Base-by-base conservation (phyloP, 352 stramenopile species). In the Phytophthora fragariae region DNA sequence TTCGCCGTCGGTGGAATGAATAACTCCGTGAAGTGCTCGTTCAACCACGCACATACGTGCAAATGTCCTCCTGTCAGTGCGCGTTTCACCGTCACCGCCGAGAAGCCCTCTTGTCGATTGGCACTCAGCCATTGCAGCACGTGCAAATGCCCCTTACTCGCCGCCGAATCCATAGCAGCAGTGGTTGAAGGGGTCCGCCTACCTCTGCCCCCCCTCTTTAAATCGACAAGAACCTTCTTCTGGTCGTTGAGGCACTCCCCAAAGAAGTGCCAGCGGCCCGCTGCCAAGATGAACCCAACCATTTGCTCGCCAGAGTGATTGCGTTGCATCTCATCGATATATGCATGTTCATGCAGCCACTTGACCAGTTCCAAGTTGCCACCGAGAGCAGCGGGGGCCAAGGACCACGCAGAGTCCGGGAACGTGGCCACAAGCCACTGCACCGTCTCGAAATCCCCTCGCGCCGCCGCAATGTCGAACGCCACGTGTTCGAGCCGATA, bases 41-140 rank as follows among this genome's bases (percentile, higher is more conserved):
- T 24, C 15, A 77, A 35, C 58, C 46, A 73, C 53, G 64, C n/a
- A 4, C 68, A 37, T 15, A 70, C 59, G 1, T 65, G 21, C 37
- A 67, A 31, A 31, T 67, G n/a, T 14, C 49, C 62, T 24, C 12
- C 35, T 62, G 56, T 19, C 9, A 60, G 59, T 2, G 68, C 54
- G 8, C 3, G 10, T 15, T 46, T 41, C 24, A 67, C 31, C 12
- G 58, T 57, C 5, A 15, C 29, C 17, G 31, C 5, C 5, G 62
- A 60, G 24, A 52, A 60, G 5, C 62, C 52, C 19, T 62, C 39
- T 15, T 15, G 6, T 5, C 52, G 27, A 9, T 68, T 49, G 2
- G 10, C 37, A 47, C 57, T 14, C 17, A 65, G 19, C 21, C 41
- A 68, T 37, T 67, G 24, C 24, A 76, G 10, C 3, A 68, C 33